phyloP scores from a whole-genome alignment of 2,329 filamentous ascomycete genomes.

The Pyrenophora teres region DNA sequence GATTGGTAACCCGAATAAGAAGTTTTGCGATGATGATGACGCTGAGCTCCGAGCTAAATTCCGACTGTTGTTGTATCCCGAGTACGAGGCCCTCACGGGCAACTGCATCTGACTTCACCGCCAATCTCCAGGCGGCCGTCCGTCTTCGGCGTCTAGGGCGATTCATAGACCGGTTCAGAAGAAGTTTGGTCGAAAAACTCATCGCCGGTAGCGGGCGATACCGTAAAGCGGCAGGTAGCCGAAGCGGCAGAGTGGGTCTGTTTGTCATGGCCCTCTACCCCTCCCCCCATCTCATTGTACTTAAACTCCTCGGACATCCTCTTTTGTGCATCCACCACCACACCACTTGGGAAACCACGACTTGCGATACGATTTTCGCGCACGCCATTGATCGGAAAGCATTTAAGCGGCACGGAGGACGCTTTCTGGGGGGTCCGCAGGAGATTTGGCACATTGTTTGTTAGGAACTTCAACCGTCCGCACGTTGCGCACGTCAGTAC shows the following conservation, averaged over 20 bases:
- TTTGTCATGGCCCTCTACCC: constrained; percentile 11
- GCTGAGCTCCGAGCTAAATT: constrained; percentile 19
- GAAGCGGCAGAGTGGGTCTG: constrained; percentile 13
- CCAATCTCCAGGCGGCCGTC: constrained; percentile 13
- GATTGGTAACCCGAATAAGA: constrained; percentile 23
- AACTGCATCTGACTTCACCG: constrained; percentile 2
- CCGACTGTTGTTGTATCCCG: constrained; percentile 17
- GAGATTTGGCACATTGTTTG: neutral
- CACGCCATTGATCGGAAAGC: constrained; percentile 8
- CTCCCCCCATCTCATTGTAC: constrained; percentile 1
- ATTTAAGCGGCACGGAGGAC: constrained; percentile 1
- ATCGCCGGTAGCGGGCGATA: constrained; percentile 28
- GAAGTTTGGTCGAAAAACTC: constrained; percentile 6
- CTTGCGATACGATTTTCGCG: constrained; percentile 5
- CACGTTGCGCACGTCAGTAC: neutral
- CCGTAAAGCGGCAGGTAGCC: constrained; percentile 21
- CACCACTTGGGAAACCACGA: constrained; percentile 8
- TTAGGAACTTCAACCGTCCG: neutral
- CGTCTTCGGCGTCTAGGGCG: constrained; percentile 15
- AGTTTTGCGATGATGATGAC: constrained; percentile 15
- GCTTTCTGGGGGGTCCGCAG: constrained; percentile 5
- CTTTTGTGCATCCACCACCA: neutral
- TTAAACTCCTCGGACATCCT: constrained; percentile 8
- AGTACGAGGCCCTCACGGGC: constrained; percentile 1
- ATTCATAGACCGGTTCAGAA: constrained; percentile 15